Conservation (phyloP, 768 basidiomycete species). For the Amanita rimosa region DNA sequence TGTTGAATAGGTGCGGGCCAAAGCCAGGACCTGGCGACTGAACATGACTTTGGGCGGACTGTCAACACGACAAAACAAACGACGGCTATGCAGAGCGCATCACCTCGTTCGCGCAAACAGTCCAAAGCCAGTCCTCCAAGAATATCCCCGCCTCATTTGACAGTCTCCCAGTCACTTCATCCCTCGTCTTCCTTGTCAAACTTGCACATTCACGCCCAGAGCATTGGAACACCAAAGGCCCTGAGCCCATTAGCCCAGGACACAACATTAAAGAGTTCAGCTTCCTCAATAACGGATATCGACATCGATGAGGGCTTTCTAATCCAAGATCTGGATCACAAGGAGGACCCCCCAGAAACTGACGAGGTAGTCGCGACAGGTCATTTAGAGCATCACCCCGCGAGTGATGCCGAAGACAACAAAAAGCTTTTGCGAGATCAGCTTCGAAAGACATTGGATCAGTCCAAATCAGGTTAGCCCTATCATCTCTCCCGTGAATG, state of each 20-base stretch:
- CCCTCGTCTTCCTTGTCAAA: conserved; percentile 46
- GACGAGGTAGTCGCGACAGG: conserved; percentile 43
- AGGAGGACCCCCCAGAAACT: conserved; percentile 40
- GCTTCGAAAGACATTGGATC: conserved; percentile 52
- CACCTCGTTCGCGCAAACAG: conserved; percentile 6
- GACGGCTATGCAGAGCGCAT: background rate
- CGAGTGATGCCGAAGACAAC: conserved; percentile 39
- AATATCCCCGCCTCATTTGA: conserved; percentile 32
- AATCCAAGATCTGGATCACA: conserved; percentile 58
- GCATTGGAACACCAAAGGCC: conserved; percentile 18
- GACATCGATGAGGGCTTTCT: conserved; percentile 60
- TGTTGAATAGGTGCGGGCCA: background rate
- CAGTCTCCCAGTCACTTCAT: conserved; percentile 37
- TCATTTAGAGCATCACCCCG: conserved; percentile 27
- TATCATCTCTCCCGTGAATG: background rate
- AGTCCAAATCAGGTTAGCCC: conserved; percentile 35
- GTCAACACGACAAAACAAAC: background rate
- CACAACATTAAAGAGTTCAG: conserved; percentile 40
- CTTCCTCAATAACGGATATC: conserved; percentile 61
- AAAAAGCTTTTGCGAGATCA: conserved; percentile 63
- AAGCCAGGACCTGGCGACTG: background rate
- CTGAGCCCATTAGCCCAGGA: conserved; percentile 17
- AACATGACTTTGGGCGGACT: background rate
- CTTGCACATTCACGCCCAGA: conserved; percentile 44
- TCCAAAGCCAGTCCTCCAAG: conserved; percentile 1